Conservation (phyloP, 2,329 filamentous ascomycete genomes). For the Colletotrichum lentis region DNA sequence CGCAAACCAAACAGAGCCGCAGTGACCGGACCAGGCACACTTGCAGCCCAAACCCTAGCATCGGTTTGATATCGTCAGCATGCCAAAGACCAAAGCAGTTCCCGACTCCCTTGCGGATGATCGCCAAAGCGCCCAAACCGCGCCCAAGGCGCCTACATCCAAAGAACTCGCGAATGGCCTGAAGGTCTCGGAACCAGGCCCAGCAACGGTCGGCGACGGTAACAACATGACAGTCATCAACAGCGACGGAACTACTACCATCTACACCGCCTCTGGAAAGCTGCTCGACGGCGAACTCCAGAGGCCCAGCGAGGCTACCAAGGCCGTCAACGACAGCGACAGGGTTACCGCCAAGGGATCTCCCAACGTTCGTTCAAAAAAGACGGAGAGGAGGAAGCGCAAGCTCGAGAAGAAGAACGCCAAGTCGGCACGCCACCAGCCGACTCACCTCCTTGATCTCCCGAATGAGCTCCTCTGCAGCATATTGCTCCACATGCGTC, state of each 20-base stretch:
- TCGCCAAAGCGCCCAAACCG: too few species aligned
- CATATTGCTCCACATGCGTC: conserved; percentile 56
- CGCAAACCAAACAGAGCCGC: not conserved
- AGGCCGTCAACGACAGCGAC: conserved; percentile 31
- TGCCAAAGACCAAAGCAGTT: not conserved
- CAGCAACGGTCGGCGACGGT: not conserved
- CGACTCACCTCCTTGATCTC: conserved; percentile 54
- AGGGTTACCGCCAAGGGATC: conserved; percentile 22
- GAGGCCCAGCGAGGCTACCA: not conserved
- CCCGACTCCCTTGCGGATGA: not conserved
- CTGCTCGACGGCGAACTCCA: not conserved
- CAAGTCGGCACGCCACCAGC: conserved; percentile 29
- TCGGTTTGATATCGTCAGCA: not conserved
- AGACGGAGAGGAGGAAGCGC: conserved; percentile 29
- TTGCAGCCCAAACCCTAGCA: not conserved
- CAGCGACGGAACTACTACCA: conserved; percentile 11
- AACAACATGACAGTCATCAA: conserved; percentile 8
- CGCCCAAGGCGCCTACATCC: not conserved
- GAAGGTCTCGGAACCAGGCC: not conserved
- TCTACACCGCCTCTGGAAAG: conserved; percentile 3
- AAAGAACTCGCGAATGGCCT: not conserved
- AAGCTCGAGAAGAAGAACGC: conserved; percentile 33
- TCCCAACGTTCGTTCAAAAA: conserved; percentile 35
- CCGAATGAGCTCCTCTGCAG: conserved; percentile 62
- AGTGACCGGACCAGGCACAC: not conserved